These are phyloP conservation scores for Eremothecium coryli DNA, from an alignment of 1,139 yeast genomes.

Conservation along the genomic window DNA sequence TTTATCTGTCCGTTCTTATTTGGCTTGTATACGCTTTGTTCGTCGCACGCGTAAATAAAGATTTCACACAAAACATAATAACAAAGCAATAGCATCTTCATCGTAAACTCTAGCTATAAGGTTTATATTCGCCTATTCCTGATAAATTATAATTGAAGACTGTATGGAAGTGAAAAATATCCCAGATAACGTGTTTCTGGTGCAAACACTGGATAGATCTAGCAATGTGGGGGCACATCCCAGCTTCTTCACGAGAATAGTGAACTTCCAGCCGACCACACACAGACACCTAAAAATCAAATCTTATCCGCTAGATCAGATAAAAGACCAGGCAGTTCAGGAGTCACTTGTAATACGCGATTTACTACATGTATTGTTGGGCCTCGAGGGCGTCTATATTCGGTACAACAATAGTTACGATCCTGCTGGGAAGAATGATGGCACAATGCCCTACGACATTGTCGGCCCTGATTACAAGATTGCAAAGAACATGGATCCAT, in stretches of 20 bases:
- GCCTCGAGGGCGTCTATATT: conserved; percentile 73
- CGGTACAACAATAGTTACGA: conserved; percentile 57
- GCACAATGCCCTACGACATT: conserved; percentile 5
- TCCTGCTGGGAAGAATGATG: conserved; percentile 25
- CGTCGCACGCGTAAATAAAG: too few relatives aligned
- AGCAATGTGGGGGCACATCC: conserved; percentile 1
- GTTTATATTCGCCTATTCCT: too few relatives aligned
- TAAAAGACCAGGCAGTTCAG: conserved; percentile 44
- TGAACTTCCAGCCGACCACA: conserved; percentile 31
- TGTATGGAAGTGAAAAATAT: conserved; percentile 10
- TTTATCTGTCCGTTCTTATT: too few relatives aligned
- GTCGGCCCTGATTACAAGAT: conserved; percentile 58
- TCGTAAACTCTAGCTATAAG: too few relatives aligned
- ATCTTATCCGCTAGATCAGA: conserved; percentile 39
- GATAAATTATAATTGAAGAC: too few relatives aligned
- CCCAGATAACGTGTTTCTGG: conserved; percentile 3
- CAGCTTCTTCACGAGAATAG: conserved; percentile 17
- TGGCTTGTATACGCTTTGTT: too few relatives aligned
- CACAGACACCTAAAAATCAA: conserved; percentile 29
- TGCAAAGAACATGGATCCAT: conserved; percentile 63
- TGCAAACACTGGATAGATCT: too few relatives aligned
- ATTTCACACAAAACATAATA: too few relatives aligned
- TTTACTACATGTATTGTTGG: conserved; percentile 56
- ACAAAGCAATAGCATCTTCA: too few relatives aligned
- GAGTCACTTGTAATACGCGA: conserved; percentile 70